Percentiles rank a stretch among this genome's conserved stretches.
These are phyloP conservation scores for Fusarium sp. DNA, from an alignment of 2,329 filamentous ascomycete species.

Conservation along the genomic window DNA sequence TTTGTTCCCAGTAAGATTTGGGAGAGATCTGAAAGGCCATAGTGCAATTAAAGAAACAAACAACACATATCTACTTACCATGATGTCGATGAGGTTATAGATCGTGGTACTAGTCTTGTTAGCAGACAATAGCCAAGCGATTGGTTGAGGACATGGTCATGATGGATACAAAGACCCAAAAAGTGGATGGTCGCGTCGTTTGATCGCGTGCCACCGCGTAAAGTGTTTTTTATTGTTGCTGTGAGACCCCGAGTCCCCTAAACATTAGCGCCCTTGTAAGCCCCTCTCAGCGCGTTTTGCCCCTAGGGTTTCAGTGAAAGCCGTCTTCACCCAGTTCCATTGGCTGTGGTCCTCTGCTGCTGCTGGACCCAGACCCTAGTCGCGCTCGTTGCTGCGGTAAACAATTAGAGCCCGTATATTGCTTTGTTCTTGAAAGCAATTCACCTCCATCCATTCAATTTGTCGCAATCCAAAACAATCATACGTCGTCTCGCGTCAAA, in stretches of 20 bases:
- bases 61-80: constrained; percentile 32
- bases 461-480: constrained; percentile 33
- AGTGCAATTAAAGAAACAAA: constrained; percentile 1
- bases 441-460: constrained; percentile 11
- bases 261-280: constrained; percentile 27
- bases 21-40: not conserved
- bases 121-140: constrained; percentile 19
- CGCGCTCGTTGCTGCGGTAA: constrained; percentile 50
- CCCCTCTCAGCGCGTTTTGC: constrained; percentile 14
- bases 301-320: constrained; percentile 41
- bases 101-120: constrained; percentile 24
- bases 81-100: constrained; percentile 18
- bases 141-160: constrained; percentile 30
- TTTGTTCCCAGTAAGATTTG: constrained; percentile 8
- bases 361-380: constrained; percentile 17
- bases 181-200: constrained; percentile 33
- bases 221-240: constrained; percentile 48
- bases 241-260: constrained; percentile 28
- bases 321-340: constrained; percentile 27
- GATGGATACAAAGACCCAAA: constrained; percentile 6
- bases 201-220: constrained; percentile 51
- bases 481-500: constrained; percentile 17
- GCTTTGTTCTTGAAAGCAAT: constrained; percentile 24
- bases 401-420: constrained; percentile 39
- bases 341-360: constrained; percentile 23